Evolutionary conservation across 2,329 filamentous ascomycete species (phyloP).

Genomic region (Thelonectria discophora): DNA sequence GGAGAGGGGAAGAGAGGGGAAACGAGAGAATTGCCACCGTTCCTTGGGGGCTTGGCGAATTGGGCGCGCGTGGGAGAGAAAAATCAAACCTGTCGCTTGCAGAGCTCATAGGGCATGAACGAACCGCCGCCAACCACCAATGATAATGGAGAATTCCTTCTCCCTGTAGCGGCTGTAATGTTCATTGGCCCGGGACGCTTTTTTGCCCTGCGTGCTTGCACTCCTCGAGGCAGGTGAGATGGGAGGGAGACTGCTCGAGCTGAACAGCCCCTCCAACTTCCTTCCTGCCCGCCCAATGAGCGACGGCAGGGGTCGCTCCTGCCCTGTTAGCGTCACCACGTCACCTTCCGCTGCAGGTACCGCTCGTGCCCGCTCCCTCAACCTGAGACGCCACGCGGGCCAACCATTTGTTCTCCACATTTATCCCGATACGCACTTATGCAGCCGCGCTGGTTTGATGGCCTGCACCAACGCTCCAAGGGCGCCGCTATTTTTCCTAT

Average conservation of each 20-base stretch:
- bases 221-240: neutral
- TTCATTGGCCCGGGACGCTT: neutral
- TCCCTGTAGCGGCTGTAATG: neutral
- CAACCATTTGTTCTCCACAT: conserved; percentile 41
- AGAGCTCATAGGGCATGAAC: neutral
- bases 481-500: neutral
- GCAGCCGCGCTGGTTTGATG: conserved; percentile 32
- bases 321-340: conserved; percentile 32
- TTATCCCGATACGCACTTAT: conserved; percentile 27
- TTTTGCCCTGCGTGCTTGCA: conserved; percentile 1
- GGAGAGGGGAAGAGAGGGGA: neutral
- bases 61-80: neutral
- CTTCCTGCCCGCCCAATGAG: conserved; percentile 2
- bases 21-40: neutral
- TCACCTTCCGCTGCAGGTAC: conserved; percentile 42
- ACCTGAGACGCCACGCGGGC: conserved; percentile 47
- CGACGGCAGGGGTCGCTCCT: too few relatives aligned
- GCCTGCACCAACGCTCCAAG: conserved; percentile 8
- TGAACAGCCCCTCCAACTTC: neutral
- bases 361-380: too few relatives aligned
- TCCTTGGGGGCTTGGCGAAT: neutral
- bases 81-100: neutral
- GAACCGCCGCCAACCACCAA: neutral
- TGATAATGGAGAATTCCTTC: neutral
- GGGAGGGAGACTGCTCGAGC: neutral